Evolutionary conservation across 2,329 filamentous ascomycete genomes (phyloP).

Genomic region (Chalaropsis thielavioides): DNA sequence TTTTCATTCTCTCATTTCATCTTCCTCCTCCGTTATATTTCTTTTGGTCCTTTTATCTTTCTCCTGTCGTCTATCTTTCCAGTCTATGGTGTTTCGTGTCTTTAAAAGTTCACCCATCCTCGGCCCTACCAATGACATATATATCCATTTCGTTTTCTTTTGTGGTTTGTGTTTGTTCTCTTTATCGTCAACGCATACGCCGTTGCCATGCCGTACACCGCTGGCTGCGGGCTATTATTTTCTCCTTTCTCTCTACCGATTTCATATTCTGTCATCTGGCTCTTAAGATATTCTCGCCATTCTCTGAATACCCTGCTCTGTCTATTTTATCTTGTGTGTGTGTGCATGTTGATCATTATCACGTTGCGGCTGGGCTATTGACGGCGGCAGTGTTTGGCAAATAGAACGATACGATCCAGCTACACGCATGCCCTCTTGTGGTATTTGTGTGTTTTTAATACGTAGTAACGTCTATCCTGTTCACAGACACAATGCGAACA

Average conservation of each 20-base stretch:
- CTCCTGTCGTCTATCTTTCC: constrained; percentile 5
- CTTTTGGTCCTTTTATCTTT: not conserved
- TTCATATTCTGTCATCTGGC: not conserved
- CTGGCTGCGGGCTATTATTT: not conserved
- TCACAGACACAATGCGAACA: too few species aligned
- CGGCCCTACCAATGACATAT: constrained; percentile 6
- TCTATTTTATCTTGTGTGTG: not conserved
- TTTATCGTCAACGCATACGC: not conserved
- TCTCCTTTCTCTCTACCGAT: not conserved
- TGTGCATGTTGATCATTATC: not conserved
- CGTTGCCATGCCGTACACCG: too few species aligned
- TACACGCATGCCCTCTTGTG: too few species aligned
- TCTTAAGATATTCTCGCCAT: not conserved
- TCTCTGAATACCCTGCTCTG: not conserved
- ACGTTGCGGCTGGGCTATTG: too few species aligned
- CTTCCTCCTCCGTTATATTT: constrained; percentile 1
- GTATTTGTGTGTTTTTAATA: too few species aligned
- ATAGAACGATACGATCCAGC: too few species aligned
- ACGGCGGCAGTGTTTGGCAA: too few species aligned
- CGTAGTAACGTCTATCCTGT: too few species aligned
- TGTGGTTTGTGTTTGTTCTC: not conserved
- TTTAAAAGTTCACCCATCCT: constrained; percentile 3
- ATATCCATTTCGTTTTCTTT: constrained; percentile 1
- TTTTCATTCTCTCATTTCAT: constrained; percentile 3
- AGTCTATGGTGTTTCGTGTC: constrained; percentile 5